These are phyloP conservation scores for Gymnopus androsaceus DNA, from an alignment of 1,284 basidiomycete genomes.

Conservation along the genomic window DNA sequence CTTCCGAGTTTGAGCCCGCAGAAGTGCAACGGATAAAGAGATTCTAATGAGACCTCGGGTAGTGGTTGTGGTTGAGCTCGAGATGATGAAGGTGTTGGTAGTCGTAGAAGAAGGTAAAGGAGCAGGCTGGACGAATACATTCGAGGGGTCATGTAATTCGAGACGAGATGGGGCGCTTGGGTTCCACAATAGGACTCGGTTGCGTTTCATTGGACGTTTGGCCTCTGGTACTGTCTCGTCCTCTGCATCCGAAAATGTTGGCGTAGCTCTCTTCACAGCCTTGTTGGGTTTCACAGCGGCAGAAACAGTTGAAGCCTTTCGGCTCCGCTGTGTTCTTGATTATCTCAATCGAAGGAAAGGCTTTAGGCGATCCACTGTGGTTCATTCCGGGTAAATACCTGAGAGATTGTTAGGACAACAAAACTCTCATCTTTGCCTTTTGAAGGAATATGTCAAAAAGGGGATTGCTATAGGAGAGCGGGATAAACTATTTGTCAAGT, in stretches of 20 bases:
- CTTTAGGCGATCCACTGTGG: no score
- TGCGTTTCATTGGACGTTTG: slow-evolving; percentile 36
- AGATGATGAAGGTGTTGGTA: slow-evolving; percentile 10
- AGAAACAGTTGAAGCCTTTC: no score
- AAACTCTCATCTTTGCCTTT: no score
- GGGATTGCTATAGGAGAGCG: no score
- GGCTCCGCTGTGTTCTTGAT: no score
- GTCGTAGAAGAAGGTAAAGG: not conserved
- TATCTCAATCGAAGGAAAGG: no score
- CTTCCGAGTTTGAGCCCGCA: slow-evolving; percentile 50
- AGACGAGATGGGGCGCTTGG: slow-evolving; percentile 22
- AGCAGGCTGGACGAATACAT: slow-evolving; percentile 12
- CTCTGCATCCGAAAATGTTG: slow-evolving; percentile 32
- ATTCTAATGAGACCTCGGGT: not conserved
- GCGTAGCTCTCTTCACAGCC: slow-evolving; percentile 8
- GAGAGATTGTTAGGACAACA: no score
- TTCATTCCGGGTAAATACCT: no score
- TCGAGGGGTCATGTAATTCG: slow-evolving; percentile 19
- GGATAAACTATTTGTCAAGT: no score
- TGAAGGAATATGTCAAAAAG: no score
- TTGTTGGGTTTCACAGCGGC: slow-evolving; percentile 9
- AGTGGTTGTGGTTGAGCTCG: slow-evolving; percentile 3
- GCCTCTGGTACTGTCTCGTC: slow-evolving; percentile 20
- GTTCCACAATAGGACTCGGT: slow-evolving; percentile 27
- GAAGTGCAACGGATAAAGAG: slow-evolving; percentile 25